Base-by-base conservation (phyloP, 345 rosid species). In the Carallia brachiata region DNA sequence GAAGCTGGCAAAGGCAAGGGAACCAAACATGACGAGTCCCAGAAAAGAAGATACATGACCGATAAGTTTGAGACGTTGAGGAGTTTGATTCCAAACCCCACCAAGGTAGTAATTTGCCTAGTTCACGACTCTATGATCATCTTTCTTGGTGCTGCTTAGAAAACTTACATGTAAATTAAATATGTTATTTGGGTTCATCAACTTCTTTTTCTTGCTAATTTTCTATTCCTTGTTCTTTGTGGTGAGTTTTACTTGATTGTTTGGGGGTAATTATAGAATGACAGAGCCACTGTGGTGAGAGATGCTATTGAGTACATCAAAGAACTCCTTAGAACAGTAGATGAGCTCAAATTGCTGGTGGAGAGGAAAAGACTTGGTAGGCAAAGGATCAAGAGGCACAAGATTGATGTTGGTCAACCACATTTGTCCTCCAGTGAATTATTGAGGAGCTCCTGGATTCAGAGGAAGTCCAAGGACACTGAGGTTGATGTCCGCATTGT, bases 401-500 rank as follows among this genome's bases (percentile, higher is more conserved):
- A 78, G 73, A 73, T 72, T 4, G 87, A 83, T 1, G 55, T 74
- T 2, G 86, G 68, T 37, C 83, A 85, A 36, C 83, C 77, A 23
- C 84, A 90, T 53, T 85, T 86, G 17, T 84, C 84, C 61, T 85
- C 73, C 7, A 68, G 50, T 52, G 73, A 80, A 54, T 80, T 91
- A 0, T 59, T 88, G 61, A 88, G 97, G 71, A 90, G 90, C 79
- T 90, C 97, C 54, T 92, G 96, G 96, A 85, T 92, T 15, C 90
- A 95, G 77, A 86, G 97, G 79, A 92, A 92, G 71, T 87, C 99
- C 4, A 89, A 85, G 79, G 92, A 83, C 37, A 83, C 91, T 0
- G 97, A 95, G 78, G 90, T 92, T 2, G 96, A 95, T 73, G 97
- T 95, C 52, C 89, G 96, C 54, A 85, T 95, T 34, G 70, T 90